A percentile compares a stretch with the other conserved stretches of the same genome.
These are phyloP conservation scores for Erythrobasidium hasegawianum DNA, from an alignment of 1,284 basidiomycete species.

Conservation along the genomic window DNA sequence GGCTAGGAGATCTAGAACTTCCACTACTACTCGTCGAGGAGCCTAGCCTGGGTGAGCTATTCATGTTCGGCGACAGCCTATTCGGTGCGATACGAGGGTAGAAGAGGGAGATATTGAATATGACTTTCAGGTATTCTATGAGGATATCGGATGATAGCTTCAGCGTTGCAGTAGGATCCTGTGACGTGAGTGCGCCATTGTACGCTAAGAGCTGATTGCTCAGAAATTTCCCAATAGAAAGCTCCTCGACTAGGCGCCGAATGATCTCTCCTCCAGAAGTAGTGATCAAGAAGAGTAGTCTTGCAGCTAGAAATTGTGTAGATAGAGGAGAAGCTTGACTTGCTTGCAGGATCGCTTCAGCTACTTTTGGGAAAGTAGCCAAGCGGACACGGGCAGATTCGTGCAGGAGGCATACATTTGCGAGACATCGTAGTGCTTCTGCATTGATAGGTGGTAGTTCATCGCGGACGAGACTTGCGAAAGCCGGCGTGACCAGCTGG, in stretches of 20 bases:
- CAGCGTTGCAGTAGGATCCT: not conserved
- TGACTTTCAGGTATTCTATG: slow-evolving; percentile 31
- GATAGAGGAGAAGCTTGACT: slow-evolving; percentile 15
- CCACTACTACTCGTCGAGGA: not conserved
- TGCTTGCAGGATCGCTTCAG: slow-evolving; percentile 12
- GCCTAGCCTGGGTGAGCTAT: not conserved
- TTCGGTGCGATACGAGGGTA: slow-evolving; percentile 20
- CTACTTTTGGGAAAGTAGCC: not conserved
- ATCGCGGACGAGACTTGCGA: not conserved
- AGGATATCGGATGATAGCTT: slow-evolving; percentile 12
- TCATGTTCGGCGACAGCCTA: not conserved
- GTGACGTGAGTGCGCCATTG: not conserved
- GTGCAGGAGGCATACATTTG: slow-evolving; percentile 32
- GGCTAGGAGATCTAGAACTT: not conserved
- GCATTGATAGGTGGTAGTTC: slow-evolving; percentile 2
- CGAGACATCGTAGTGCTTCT: slow-evolving; percentile 27
- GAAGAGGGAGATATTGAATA: slow-evolving; percentile 34
- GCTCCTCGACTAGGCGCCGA: slow-evolving; percentile 18
- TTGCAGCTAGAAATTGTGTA: slow-evolving; percentile 25
- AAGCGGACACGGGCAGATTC: slow-evolving; percentile 25
- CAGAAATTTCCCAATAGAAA: slow-evolving; percentile 8
- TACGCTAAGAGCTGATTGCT: not conserved
- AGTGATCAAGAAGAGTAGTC: slow-evolving; percentile 29
- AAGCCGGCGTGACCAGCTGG: not conserved
- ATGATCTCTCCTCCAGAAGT: slow-evolving; percentile 20